phyloP scores from a whole-genome alignment of 108 stramenopile species.

The Ochromonas danica region DNA sequence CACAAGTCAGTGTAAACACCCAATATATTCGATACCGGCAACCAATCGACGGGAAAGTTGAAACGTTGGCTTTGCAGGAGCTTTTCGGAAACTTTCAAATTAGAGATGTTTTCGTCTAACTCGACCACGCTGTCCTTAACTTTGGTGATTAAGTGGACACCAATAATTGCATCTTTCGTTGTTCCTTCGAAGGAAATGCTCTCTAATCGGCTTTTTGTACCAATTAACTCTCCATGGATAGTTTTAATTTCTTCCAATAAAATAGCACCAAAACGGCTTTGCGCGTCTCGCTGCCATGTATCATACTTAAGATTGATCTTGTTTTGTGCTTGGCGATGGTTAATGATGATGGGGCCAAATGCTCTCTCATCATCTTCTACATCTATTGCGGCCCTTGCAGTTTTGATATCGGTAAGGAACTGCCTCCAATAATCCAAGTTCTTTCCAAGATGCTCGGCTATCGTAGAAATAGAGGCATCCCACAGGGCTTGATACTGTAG shows the following conservation, averaged over 20 bases:
- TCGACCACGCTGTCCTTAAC: slow-evolving; percentile 61
- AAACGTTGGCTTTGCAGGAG: slow-evolving; percentile 80
- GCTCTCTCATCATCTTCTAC: slow-evolving; percentile 65
- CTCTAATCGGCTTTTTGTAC: slow-evolving; percentile 73
- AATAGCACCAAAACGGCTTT: slow-evolving; percentile 75
- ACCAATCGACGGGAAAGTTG: slow-evolving; percentile 81
- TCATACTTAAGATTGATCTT: slow-evolving; percentile 90
- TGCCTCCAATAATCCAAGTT: slow-evolving; percentile 79
- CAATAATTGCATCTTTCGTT: slow-evolving; percentile 82
- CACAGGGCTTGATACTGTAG: slow-evolving; percentile 89
- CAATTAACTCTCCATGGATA: slow-evolving; percentile 63
- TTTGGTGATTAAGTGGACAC: slow-evolving; percentile 86
- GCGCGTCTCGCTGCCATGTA: slow-evolving; percentile 94
- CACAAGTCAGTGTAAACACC: slow-evolving; percentile 79
- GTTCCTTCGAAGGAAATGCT: slow-evolving; percentile 72
- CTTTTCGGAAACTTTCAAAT: slow-evolving; percentile 71
- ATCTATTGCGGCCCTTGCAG: slow-evolving; percentile 80
- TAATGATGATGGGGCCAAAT: slow-evolving; percentile 84
- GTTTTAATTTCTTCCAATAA: slow-evolving; percentile 66
- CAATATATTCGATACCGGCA: slow-evolving; percentile 71
- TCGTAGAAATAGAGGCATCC: slow-evolving; percentile 81
- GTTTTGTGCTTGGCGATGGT: slow-evolving; percentile 75
- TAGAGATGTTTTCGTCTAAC: slow-evolving; percentile 66
- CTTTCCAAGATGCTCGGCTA: slow-evolving; percentile 69
- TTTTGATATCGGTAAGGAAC: slow-evolving; percentile 73